Evolutionary conservation across 1,139 yeast genomes (phyloP), one percentile per base, ranked within the genome.

Genomic region (Trichomonascaceae sp.): DNA sequence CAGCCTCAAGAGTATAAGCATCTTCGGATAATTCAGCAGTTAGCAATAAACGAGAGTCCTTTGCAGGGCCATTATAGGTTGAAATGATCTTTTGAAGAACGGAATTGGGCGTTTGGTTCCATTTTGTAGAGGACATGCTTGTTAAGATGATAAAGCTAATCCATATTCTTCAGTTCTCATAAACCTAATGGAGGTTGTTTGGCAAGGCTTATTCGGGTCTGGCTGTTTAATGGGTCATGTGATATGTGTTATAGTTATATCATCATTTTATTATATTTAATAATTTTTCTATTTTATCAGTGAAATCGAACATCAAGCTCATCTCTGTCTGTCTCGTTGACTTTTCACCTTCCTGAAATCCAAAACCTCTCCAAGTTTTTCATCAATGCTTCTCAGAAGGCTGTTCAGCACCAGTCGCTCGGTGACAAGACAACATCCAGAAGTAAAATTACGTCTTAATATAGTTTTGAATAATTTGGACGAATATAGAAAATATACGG

Each of bases 401-500:
- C 41, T 36, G 10, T 46, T 46, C 43, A 18, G 49, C 20, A 30
- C 49, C 20, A 30, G 19, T 22, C 15, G 24, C 4, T 9, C 3
- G 15, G 49, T 24, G 20, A 15, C 17, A 38, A 48, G 39, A 22
- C 50, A 48, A 30, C 43, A 15, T 8, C 48, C 52, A 8, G 52
- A 36, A n/a, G 48, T 50, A 10, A 50, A 44, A 27, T 10, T n/a
- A 2, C 39, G 45, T 15, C 36, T 50, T 10, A 44, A 30, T 18
- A 19, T 22, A 6, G 52, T 50, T 7, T 19, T 48, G n/a, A 44
- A 56, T 32, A 48, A 50, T 15, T 7, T 46, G 17, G 44, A 39
- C 7, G 47, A 19, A 6, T 39, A 46, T 27, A 45, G 50, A n/a
- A 43, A 47, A 24, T 43, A 50, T 30, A 47, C 55, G 2, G 55